Evolutionary conservation across 192 early-diverging fungal genomes (phyloP).

Genomic region (Piromyces finnis): DNA sequence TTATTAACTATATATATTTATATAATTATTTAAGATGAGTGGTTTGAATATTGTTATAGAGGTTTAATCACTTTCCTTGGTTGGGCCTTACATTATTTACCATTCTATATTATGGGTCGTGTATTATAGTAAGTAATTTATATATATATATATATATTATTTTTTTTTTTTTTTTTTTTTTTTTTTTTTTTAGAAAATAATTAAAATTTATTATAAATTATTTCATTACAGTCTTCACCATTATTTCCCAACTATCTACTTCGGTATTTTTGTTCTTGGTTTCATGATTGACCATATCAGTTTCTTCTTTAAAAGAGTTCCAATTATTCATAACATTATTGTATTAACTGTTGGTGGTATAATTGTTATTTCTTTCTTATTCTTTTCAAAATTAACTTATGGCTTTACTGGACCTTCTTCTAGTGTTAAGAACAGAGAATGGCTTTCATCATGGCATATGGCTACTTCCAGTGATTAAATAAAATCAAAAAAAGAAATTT

Average conservation of each 20-base stretch:
- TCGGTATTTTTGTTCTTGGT: constrained; percentile 56
- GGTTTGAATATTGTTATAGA: not conserved
- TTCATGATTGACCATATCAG: constrained; percentile 57
- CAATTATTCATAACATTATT: not conserved
- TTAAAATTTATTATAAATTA: too few species aligned
- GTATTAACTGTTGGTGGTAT: not conserved
- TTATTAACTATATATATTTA: not conserved
- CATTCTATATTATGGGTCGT: constrained; percentile 79
- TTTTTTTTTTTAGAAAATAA: too few species aligned
- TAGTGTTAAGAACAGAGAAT: not conserved
- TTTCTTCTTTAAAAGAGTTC: constrained; percentile 17
- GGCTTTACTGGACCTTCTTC: not conserved
- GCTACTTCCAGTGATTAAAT: not conserved
- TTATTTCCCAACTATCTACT: constrained; percentile 85
- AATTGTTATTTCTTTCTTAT: not conserved
- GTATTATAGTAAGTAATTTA: constrained; percentile 18
- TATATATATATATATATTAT: too few species aligned
- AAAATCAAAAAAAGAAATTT: not conserved
- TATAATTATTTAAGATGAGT: not conserved
- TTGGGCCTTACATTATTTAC: constrained; percentile 71
- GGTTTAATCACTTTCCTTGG: constrained; percentile 35
- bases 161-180: constrained; percentile 2
- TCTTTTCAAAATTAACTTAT: not conserved
- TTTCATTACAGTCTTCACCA: constrained; percentile 75
- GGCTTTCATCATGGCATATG: not conserved